Base-by-base conservation (phyloP, 306 rosid species). In the Vigna angularis region DNA sequence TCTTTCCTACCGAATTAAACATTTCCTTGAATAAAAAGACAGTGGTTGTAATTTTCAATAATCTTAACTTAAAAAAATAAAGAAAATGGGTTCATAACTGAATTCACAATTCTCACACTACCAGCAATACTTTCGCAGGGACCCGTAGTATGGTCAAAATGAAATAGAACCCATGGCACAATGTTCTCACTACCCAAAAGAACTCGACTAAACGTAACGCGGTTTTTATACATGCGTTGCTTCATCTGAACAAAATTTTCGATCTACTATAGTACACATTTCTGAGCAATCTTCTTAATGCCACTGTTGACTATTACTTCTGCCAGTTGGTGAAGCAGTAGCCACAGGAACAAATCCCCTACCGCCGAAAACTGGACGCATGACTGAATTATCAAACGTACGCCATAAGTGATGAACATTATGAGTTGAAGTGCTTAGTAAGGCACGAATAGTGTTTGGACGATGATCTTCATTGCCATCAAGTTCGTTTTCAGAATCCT, bases 281-380 rank as follows among this genome's bases (percentile, higher is more conserved):
- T 47, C 64, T 52, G 6, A 49, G 56, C 78, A 53, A 42, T 55
- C 36, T 73, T 79, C 76, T 86, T 86, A 90, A 2, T 86, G 89
- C 84, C 81, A 82, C 73, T 70, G 89, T 24, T 59, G 16, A 16
- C 2, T 42, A 3, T 5, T 68, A 17, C n/a, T 61, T 45, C 77
- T 55, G 55, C 78, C 90, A 3, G 93, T 86, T 30, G 96, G 91
- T 0, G 96, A 83, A 44, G 86, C 82, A 9, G 96, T 94, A 68
- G 32, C 91, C 47, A 82, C 86, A 2, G 93, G 97, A 86, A 93
- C 98, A 83, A 93, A 93, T 70, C 97, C 98, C 74, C 99, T 88
- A 57, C 99, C 99, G 6, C 99, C 99, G 57, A 96, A 96, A 73
- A 93, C 85, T 10, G 99, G 99, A 17, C 98, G 97, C 99, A 96